Base-by-base conservation (phyloP, 2,329 filamentous ascomycete genomes). In the Phialophora macrospora region DNA sequence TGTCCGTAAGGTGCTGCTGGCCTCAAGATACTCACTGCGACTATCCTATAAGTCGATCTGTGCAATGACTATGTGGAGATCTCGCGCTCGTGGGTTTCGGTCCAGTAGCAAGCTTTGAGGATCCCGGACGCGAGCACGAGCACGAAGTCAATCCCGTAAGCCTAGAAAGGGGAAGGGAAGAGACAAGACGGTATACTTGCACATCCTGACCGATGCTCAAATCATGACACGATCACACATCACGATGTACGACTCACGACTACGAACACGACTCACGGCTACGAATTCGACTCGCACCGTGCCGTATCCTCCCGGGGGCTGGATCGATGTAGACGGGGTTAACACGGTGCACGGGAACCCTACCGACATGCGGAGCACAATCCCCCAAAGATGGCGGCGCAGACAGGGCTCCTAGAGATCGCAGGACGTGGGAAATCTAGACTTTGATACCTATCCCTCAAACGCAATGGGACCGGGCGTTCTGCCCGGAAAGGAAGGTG, bases 1-100 rank as follows among this genome's bases (percentile, higher is more conserved):
- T 26, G 72, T 78, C 22, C 30, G 12, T 17, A 5, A 38, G 34
- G 34, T 12, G 14, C 14, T 17, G 34, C 5, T 17, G 34, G 34
- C 34, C 17, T 38, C 34, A 38, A 38, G 4, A 41, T 41, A 14
- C 14, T 41, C 34, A 41, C 34, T 14, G 1, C 32, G 17, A 17
- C 6, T 41, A 4, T 6, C 17, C 3, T 41, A 41, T 4, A 41
- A 17, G 34, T 17, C 14, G 34, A 17, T 0, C 12, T 4, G 2
- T 17, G 7, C 5, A 6, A 14, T 14, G 34, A 14, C 6, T 17
- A 41, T 7, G 14, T 41, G 17, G 34, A 41, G 34, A 41, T 41
- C 14, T 17, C 34, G 5, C 14, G 14, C 34, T 17, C 34, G 34
- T 41, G 34, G 8, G 4, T 38, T 38, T 9, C 17, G 14, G 14